Conservation (phyloP, 176 grass and related monocot species). For the Carex myosuroides region DNA sequence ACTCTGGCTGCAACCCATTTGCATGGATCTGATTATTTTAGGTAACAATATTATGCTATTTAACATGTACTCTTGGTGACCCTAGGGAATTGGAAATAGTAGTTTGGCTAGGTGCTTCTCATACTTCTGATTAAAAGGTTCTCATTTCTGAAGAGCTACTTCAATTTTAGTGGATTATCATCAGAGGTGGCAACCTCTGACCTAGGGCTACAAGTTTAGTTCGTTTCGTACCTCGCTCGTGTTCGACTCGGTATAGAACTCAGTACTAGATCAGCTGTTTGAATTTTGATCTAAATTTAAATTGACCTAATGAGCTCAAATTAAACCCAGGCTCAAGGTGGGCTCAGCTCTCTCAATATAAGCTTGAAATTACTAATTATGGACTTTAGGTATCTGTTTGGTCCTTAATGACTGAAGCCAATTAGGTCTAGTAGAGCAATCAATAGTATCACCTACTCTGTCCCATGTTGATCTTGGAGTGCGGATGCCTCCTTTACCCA, state of each 20-base stretch:
- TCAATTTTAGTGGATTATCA: background rate
- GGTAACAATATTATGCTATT: slow-evolving; percentile 32
- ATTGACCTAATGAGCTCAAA: background rate
- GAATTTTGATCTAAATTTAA: background rate
- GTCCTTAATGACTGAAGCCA: background rate
- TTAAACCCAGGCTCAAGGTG: background rate
- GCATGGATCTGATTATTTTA: slow-evolving; percentile 93
- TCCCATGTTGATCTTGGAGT: background rate
- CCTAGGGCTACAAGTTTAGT: background rate
- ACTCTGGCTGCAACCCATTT: slow-evolving; percentile 96
- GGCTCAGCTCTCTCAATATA: background rate
- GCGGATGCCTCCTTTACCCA: background rate
- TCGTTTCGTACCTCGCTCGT: background rate
- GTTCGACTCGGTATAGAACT: background rate
- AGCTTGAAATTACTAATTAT: background rate
- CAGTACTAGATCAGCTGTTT: background rate
- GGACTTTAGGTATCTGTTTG: background rate
- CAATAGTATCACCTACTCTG: background rate
- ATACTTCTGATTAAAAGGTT: background rate
- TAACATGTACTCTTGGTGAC: background rate
- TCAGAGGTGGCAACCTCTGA: background rate
- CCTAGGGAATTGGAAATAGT: background rate
- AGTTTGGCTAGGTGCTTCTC: background rate
- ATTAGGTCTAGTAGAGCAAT: background rate
- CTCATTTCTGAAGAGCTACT: background rate